Conservation (phyloP, 306 rosid species). For the Begonia fuchsioides region DNA sequence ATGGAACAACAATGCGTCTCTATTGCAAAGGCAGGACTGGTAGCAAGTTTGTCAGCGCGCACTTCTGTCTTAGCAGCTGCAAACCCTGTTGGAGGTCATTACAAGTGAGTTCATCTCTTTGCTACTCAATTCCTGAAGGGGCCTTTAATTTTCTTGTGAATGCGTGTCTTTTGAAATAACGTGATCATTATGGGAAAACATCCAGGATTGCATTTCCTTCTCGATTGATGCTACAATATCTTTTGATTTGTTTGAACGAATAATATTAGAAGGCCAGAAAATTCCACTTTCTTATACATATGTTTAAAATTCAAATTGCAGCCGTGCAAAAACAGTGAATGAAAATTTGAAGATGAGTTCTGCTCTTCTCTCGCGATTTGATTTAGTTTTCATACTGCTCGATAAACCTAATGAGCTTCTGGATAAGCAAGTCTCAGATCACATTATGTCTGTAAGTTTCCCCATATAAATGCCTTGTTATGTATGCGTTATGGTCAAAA, state of each 20-base stretch:
- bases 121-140: background rate
- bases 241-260: background rate
- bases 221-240: background rate
- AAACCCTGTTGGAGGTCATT: constrained; percentile 94
- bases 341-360: constrained; percentile 92
- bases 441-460: constrained; percentile 84
- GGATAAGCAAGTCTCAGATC: constrained; percentile 89
- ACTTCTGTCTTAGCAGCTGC: constrained; percentile 95
- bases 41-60: constrained; percentile 92
- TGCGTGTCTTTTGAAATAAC: background rate
- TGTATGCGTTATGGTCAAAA: no score
- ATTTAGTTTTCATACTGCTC: constrained; percentile 83
- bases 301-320: constrained; percentile 25
- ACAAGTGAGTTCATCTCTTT: constrained; percentile 36
- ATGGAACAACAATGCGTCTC: constrained; percentile 99
- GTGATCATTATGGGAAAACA: background rate
- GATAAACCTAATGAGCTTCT: constrained; percentile 90
- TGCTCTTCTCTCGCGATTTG: constrained; percentile 83
- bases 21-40: constrained; percentile 92
- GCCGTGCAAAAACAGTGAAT: constrained; percentile 94
- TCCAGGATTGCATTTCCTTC: background rate
- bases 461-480: no score
- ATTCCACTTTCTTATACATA: constrained; percentile 12
- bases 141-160: background rate
- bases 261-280: constrained; percentile 9